Conservation (phyloP, 2,329 filamentous ascomycete genomes). For the Clonostachys chloroleuca region DNA sequence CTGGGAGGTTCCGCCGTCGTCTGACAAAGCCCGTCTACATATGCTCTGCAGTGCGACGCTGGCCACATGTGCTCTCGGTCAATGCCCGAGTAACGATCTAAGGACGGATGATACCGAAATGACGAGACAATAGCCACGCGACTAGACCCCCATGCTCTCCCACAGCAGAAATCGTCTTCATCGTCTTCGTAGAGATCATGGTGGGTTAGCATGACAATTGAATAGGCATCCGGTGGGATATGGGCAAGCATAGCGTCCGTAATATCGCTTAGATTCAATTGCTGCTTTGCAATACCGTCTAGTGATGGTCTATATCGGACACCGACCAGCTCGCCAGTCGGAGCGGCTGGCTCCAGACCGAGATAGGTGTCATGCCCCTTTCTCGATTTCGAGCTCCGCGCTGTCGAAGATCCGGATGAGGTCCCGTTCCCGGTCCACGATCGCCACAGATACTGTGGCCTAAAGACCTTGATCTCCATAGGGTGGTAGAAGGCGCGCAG, state of each 20-base stretch:
- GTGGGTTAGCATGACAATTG: constrained; percentile 50
- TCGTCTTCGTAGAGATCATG: constrained; percentile 64
- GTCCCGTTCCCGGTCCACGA: constrained; percentile 32
- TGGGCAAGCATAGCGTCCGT: constrained; percentile 50
- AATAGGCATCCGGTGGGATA: constrained; percentile 53
- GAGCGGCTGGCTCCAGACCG: constrained; percentile 31
- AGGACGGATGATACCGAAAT: constrained; percentile 54
- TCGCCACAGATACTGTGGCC: constrained; percentile 34
- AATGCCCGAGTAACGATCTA: constrained; percentile 30
- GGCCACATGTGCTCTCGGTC: constrained; percentile 60
- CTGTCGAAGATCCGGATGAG: too few relatives aligned
- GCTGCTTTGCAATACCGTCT: constrained; percentile 39
- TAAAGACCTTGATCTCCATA: constrained; percentile 40
- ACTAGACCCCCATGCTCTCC: constrained; percentile 60
- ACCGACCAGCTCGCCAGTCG: constrained; percentile 28
- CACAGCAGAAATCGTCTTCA: constrained; percentile 64
- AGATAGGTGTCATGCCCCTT: constrained; percentile 20
- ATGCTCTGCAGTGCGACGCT: constrained; percentile 52
- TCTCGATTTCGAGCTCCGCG: not conserved
- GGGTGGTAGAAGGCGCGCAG: constrained; percentile 46
- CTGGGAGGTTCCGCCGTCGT: not conserved
- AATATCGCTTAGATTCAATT: constrained; percentile 58
- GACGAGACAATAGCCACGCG: constrained; percentile 57
- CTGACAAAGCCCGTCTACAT: constrained; percentile 33
- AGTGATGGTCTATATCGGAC: constrained; percentile 45